Conservation (phyloP, 495 filamentous ascomycete genomes). For the Penicillium simplicissimum region DNA sequence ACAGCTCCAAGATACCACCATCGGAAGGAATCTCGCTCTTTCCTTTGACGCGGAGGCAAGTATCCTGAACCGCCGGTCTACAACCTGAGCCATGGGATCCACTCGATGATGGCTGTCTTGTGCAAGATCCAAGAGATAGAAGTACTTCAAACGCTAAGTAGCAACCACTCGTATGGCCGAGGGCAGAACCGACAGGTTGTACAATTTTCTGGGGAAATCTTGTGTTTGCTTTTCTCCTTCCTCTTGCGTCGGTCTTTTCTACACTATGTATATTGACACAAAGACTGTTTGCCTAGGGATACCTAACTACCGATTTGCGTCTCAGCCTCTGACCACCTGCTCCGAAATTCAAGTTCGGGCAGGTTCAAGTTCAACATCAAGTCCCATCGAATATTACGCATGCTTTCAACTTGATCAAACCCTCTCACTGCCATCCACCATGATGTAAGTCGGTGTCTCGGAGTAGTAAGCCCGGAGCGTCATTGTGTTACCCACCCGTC, state of each 20-base stretch:
- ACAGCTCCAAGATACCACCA: conserved; percentile 4
- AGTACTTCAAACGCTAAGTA: not conserved
- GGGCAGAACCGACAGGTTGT: not conserved
- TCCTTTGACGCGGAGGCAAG: conserved; percentile 8
- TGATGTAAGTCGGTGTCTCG: conserved; percentile 25
- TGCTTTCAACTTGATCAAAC: not conserved
- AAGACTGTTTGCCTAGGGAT: not conserved
- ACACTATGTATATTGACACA: not conserved
- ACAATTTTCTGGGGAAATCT: not conserved
- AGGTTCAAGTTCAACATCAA: not conserved
- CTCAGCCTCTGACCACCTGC: not conserved
- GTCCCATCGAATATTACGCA: not conserved
- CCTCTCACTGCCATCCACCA: conserved; percentile 4
- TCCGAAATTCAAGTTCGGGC: not conserved
- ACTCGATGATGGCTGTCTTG: not conserved
- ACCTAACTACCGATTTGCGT: not conserved
- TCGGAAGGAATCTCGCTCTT: conserved; percentile 20
- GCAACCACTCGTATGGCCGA: not conserved
- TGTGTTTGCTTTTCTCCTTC: conserved; percentile 1
- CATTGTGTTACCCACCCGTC: conserved; percentile 26
- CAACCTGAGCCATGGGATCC: not conserved
- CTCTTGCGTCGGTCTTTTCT: not conserved
- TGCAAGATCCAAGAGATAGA: not conserved
- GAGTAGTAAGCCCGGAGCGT: conserved; percentile 16
- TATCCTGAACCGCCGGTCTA: conserved; percentile 1